A percentile compares a stretch with the other conserved stretches of the same genome.
These are phyloP conservation scores for Akanthomyces dipterigenus DNA, from an alignment of 2,329 filamentous ascomycete species.

Conservation along the genomic window DNA sequence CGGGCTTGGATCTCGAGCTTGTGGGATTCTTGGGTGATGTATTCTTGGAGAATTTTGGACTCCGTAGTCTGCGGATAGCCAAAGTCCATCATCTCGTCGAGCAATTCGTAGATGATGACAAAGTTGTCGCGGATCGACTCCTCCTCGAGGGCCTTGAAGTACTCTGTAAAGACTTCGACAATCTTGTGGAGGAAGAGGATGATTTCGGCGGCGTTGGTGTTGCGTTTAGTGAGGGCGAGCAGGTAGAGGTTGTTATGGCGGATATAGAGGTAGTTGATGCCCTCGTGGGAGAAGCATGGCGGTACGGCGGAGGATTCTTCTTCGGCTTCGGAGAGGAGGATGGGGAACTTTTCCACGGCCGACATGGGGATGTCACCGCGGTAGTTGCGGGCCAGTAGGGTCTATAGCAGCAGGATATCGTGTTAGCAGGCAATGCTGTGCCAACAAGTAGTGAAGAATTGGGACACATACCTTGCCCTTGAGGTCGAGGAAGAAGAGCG, in stretches of 20 bases:
- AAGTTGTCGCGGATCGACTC: conserved; percentile 99
- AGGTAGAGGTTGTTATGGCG: conserved; percentile 98
- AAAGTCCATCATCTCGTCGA: conserved; percentile 99
- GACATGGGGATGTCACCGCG: conserved; percentile 98
- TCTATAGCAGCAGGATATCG: conserved; percentile 47
- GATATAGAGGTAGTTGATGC: conserved; percentile 99
- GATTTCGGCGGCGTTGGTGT: conserved; percentile 98
- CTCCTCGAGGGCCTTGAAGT: conserved; percentile 98
- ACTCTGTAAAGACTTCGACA: conserved; percentile 98
- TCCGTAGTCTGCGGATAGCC: conserved; percentile 98
- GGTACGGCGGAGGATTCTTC: conserved; percentile 97
- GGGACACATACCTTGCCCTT: conserved; percentile 81
- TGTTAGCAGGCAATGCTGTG: conserved; percentile 14
- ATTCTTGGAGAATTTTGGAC: conserved; percentile 96
- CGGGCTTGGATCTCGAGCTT: conserved; percentile 95
- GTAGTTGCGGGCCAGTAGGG: conserved; percentile 96
- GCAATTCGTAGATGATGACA: conserved; percentile 95
- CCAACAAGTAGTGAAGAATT: background rate
- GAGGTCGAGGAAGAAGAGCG: conserved; percentile 95
- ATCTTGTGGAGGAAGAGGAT: conserved; percentile 96
- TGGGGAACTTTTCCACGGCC: conserved; percentile 94
- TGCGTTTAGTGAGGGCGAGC: conserved; percentile 94
- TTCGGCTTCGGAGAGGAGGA: conserved; percentile 95
- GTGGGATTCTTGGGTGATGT: conserved; percentile 98
- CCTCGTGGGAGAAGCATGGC: conserved; percentile 96